Evolutionary conservation across 306 rosid genomes (phyloP).

Genomic region (Betula pendula): DNA sequence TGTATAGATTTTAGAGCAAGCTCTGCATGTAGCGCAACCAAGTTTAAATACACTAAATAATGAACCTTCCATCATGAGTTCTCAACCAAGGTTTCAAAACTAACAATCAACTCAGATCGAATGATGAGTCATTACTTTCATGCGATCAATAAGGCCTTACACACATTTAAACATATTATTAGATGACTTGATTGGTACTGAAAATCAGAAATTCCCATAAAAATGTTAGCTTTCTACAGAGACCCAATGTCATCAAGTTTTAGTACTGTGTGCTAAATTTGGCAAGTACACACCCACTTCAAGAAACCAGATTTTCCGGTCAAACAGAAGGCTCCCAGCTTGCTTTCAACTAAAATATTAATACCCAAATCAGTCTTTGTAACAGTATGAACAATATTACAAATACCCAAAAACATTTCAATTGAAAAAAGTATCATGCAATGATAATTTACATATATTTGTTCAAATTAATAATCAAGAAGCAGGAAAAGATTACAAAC

Average conservation of each 20-base stretch:
- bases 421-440: not conserved
- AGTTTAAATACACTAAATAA: not conserved
- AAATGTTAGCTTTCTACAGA: not conserved
- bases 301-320: not conserved
- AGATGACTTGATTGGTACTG: not conserved
- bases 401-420: not conserved
- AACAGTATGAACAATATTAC: not conserved
- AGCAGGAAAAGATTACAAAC: conserved; percentile 48
- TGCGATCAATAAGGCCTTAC: too few relatives aligned
- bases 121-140: too few relatives aligned
- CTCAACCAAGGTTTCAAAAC: not conserved
- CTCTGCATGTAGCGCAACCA: not conserved
- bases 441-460: not conserved
- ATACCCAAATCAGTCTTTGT: not conserved
- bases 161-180: not conserved
- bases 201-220: not conserved
- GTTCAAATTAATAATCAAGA: not conserved
- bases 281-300: not conserved
- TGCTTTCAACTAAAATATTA: not conserved
- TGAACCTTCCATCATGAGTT: not conserved
- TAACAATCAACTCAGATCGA: too few relatives aligned
- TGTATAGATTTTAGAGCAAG: not conserved
- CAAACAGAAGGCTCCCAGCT: not conserved
- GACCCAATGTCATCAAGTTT: not conserved
- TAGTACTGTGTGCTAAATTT: not conserved